Evolutionary conservation across 2,329 filamentous ascomycete species (phyloP).

Genomic region (Nemania sp.): DNA sequence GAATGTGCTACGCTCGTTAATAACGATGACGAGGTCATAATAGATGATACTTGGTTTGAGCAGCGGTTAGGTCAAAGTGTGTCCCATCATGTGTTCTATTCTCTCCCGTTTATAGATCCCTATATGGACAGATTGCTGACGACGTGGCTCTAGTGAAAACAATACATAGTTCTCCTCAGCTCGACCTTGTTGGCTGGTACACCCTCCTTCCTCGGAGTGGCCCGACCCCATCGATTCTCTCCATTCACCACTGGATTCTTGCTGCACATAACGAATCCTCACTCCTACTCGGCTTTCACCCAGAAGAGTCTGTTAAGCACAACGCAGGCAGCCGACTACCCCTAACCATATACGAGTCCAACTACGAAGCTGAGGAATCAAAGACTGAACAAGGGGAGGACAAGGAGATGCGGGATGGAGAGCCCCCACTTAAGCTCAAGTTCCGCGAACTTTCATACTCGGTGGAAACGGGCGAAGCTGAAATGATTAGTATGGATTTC

Average conservation of each 20-base stretch:
- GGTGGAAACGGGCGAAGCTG: constrained; percentile 92
- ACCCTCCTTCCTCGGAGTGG: constrained; percentile 79
- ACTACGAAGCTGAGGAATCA: constrained; percentile 76
- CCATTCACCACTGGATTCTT: constrained; percentile 83
- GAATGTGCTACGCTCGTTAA: constrained; percentile 74
- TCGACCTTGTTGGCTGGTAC: constrained; percentile 94
- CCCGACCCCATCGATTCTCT: constrained; percentile 75
- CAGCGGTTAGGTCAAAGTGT: constrained; percentile 82
- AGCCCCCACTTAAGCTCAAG: constrained; percentile 69
- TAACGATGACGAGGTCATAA: constrained; percentile 67
- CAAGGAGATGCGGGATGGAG: constrained; percentile 77
- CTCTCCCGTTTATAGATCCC: background rate
- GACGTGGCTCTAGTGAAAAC: constrained; percentile 74
- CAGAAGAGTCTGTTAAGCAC: constrained; percentile 65
- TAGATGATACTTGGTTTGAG: constrained; percentile 79
- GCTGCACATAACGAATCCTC: constrained; percentile 83
- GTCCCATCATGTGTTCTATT: constrained; percentile 62
- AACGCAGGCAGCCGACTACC: constrained; percentile 83
- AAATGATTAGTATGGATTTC: constrained; percentile 98
- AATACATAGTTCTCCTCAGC: constrained; percentile 84
- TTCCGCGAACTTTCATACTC: constrained; percentile 89
- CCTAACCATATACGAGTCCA: constrained; percentile 89
- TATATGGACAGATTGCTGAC: constrained; percentile 30
- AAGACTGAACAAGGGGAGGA: constrained; percentile 67
- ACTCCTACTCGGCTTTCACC: constrained; percentile 89